Evolutionary conservation across 495 filamentous ascomycete species (phyloP).

Genomic region (Hyaloscypha variabilis): DNA sequence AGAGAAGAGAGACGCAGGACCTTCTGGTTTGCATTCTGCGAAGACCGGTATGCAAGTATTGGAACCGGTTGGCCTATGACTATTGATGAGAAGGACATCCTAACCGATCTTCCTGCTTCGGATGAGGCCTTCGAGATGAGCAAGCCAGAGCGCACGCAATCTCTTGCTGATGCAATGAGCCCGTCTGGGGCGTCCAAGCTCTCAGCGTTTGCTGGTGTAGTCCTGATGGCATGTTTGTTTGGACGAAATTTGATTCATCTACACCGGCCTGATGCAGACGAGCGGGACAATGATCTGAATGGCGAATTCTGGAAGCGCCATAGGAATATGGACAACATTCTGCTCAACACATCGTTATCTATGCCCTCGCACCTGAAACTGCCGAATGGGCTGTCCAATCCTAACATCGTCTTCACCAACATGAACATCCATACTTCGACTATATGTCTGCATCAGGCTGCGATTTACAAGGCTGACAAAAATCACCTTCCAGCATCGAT

Average conservation of each 20-base stretch:
- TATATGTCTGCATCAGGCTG: slow-evolving; percentile 96
- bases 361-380: slow-evolving; percentile 84
- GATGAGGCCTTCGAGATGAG: slow-evolving; percentile 89
- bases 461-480: slow-evolving; percentile 95
- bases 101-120: slow-evolving; percentile 79
- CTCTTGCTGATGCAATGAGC: slow-evolving; percentile 72
- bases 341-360: slow-evolving; percentile 82
- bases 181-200: slow-evolving; percentile 70
- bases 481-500: slow-evolving; percentile 77
- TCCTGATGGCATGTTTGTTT: slow-evolving; percentile 85
- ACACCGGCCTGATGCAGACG: slow-evolving; percentile 83
- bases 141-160: slow-evolving; percentile 67
- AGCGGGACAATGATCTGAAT: slow-evolving; percentile 85
- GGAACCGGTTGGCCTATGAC: slow-evolving; percentile 97
- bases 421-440: slow-evolving; percentile 97
- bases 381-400: slow-evolving; percentile 71
- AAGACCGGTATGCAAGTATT: slow-evolving; percentile 93
- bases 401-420: slow-evolving; percentile 93
- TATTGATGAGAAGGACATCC: slow-evolving; percentile 89
- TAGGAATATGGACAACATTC: slow-evolving; percentile 82
- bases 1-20: slow-evolving; percentile 87
- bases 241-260: slow-evolving; percentile 94
- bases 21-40: slow-evolving; percentile 92
- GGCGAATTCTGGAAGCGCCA: slow-evolving; percentile 97
- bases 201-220: slow-evolving; percentile 79